phyloP scores from a whole-genome alignment of 1,284 basidiomycete species.

The Volvariella surrecta region DNA sequence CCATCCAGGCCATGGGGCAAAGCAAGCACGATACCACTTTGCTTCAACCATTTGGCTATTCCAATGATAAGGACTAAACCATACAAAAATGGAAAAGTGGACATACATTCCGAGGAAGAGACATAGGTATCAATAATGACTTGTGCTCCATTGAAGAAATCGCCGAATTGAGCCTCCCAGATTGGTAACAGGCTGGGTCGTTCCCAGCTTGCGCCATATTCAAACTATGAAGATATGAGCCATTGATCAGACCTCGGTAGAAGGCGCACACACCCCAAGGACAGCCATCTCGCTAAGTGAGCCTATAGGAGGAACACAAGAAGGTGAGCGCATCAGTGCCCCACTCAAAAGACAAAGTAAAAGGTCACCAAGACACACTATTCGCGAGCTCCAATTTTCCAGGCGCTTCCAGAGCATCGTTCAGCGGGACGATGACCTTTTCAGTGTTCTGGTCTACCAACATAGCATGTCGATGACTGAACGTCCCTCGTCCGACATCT shows the following conservation, averaged over 20 bases:
- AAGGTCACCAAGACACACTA: slow-evolving; percentile 38
- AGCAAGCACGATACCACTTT: slow-evolving; percentile 82
- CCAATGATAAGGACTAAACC: background rate
- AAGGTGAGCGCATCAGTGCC: too few relatives aligned
- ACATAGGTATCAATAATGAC: slow-evolving; percentile 86
- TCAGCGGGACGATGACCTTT: slow-evolving; percentile 69
- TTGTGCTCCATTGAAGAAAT: slow-evolving; percentile 88
- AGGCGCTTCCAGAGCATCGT: slow-evolving; percentile 50
- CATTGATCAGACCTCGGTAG: background rate
- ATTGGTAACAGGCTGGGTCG: slow-evolving; percentile 71
- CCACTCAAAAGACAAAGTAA: background rate
- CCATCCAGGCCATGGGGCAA: slow-evolving; percentile 86
- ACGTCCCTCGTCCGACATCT: slow-evolving; percentile 85
- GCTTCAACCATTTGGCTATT: slow-evolving; percentile 87
- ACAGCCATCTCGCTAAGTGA: slow-evolving; percentile 84
- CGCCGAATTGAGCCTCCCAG: slow-evolving; percentile 94
- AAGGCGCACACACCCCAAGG: slow-evolving; percentile 51
- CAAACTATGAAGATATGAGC: slow-evolving; percentile 45
- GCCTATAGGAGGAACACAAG: slow-evolving; percentile 40
- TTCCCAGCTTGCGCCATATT: slow-evolving; percentile 86
- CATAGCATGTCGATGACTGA: slow-evolving; percentile 89
- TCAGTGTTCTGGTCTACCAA: slow-evolving; percentile 82
- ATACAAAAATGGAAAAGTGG: background rate
- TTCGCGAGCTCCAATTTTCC: slow-evolving; percentile 80
- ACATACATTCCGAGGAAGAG: slow-evolving; percentile 71